phyloP scores from a whole-genome alignment of 345 rosid species.

The Gossypium stocksii region DNA sequence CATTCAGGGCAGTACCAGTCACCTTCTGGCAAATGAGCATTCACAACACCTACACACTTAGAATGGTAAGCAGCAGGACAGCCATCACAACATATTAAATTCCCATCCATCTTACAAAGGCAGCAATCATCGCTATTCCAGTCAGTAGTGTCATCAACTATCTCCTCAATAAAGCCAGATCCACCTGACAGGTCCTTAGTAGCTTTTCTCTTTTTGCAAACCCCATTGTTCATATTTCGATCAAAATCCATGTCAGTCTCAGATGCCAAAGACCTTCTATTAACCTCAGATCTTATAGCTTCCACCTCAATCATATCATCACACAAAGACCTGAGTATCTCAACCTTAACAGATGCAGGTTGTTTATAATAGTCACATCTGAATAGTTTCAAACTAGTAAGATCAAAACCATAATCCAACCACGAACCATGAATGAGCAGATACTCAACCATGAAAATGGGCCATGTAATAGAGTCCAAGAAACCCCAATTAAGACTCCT shows the following conservation, averaged over 20 bases:
- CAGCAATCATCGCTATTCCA: conserved; percentile 91
- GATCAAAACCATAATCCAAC: conserved; percentile 48
- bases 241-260: conserved; percentile 67
- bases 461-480: conserved; percentile 82
- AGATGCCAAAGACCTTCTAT: conserved; percentile 56
- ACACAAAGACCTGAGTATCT: conserved; percentile 69
- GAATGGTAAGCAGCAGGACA: conserved; percentile 99
- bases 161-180: conserved; percentile 50
- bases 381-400: conserved; percentile 48
- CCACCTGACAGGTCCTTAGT: conserved; percentile 41
- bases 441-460: conserved; percentile 76
- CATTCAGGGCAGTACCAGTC: conserved; percentile 99
- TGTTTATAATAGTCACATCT: conserved; percentile 65
- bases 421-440: conserved; percentile 59
- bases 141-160: conserved; percentile 50
- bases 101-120: conserved; percentile 98
- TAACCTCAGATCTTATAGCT: conserved; percentile 67
- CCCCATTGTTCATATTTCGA: conserved; percentile 42
- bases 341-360: conserved; percentile 60
- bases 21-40: conserved; percentile 83
- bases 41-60: conserved; percentile 82
- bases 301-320: conserved; percentile 76
- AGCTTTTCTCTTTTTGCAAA: conserved; percentile 49
- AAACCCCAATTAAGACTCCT: conserved; percentile 94
- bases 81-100: conserved; percentile 93